These are phyloP conservation scores for Candida labiduridarum DNA, from an alignment of 1,139 yeast genomes.

Conservation along the genomic window DNA sequence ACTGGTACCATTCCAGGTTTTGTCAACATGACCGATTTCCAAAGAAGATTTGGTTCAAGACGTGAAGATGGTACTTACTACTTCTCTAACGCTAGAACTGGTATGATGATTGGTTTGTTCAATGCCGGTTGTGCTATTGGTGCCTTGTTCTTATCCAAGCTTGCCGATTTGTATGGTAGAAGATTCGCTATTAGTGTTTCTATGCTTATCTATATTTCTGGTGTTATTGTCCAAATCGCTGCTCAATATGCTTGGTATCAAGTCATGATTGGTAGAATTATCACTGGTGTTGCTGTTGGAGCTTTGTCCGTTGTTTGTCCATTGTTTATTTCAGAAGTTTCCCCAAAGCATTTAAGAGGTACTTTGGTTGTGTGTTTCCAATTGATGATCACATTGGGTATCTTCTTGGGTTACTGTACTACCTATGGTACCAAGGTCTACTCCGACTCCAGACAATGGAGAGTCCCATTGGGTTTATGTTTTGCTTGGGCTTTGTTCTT, in stretches of 20 bases:
- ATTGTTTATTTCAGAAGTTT: constrained; percentile 68
- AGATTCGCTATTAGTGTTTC: constrained; percentile 50
- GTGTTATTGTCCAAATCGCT: constrained; percentile 50
- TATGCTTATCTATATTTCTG: constrained; percentile 49
- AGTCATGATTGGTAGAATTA: constrained; percentile 59
- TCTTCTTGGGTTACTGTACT: constrained; percentile 67
- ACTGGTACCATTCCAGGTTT: constrained; percentile 75
- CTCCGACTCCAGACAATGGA: constrained; percentile 57
- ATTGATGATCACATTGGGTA: constrained; percentile 68
- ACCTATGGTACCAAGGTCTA: constrained; percentile 62
- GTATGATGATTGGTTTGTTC: constrained; percentile 62
- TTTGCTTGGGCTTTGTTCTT: constrained; percentile 61
- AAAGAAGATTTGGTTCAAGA: constrained; percentile 46
- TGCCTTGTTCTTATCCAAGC: constrained; percentile 59
- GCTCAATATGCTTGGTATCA: constrained; percentile 53
- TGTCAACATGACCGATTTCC: constrained; percentile 58
- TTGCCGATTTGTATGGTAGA: constrained; percentile 58
- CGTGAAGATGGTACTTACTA: constrained; percentile 29
- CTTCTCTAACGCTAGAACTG: constrained; percentile 50
- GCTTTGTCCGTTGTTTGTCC: constrained; percentile 68
- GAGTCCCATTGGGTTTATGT: constrained; percentile 63
- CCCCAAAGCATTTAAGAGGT: constrained; percentile 72
- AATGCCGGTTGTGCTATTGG: constrained; percentile 76
- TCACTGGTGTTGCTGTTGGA: constrained; percentile 75
- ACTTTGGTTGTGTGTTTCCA: constrained; percentile 72